Evolutionary conservation across 2,329 filamentous ascomycete genomes (phyloP), one percentile per base, ranked within the genome.

Genomic region (Fusarium metavorans): DNA sequence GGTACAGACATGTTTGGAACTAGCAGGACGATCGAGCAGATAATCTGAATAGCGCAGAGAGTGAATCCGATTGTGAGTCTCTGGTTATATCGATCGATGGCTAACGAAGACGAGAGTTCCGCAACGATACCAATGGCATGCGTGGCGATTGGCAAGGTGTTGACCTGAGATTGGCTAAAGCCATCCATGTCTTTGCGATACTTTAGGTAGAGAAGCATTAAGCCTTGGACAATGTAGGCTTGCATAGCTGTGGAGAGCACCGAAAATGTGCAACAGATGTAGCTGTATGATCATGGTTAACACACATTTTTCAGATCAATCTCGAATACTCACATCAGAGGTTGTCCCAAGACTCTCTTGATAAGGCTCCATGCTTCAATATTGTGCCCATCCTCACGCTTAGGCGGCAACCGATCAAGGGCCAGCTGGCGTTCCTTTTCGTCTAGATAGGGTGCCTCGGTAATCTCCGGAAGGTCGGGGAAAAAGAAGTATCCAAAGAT

Each of bases 361-460:
- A 69, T 60, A 18, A 83, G 74, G 1, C 79, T 80, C 75, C 74
- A 77, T 0, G 81, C 76, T 4, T 72, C 58, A 25, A 84, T 82
- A 6, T 82, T 80, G 52, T 84, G 82, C 0, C 81, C 80, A 13
- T 83, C 82, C 6, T 78, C 75, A 9, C 62, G 79, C 68, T 82
- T 83, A 0, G 81, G 79, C 0, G 82, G 82, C 0, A 83, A 50
- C 3, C 82, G 76, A 32, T 75, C 68, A 0, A 82, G 71, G 0
- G 81, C 81, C 1, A 83, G 65, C 8, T 81, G 68, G 4, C 84
- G 78, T 37, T 85, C 81, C 2, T 79, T 77, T 8, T 81, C 76
- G 1, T 71, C 81, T 4, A 82, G 78, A 60, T 84, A 85, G 18
- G 81, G 79, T 0, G 83, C 83, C 16, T 78, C 79, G 0, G 79